Base-by-base conservation (phyloP, 192 early-diverging fungal genomes). In the Lobosporangium transversale region DNA sequence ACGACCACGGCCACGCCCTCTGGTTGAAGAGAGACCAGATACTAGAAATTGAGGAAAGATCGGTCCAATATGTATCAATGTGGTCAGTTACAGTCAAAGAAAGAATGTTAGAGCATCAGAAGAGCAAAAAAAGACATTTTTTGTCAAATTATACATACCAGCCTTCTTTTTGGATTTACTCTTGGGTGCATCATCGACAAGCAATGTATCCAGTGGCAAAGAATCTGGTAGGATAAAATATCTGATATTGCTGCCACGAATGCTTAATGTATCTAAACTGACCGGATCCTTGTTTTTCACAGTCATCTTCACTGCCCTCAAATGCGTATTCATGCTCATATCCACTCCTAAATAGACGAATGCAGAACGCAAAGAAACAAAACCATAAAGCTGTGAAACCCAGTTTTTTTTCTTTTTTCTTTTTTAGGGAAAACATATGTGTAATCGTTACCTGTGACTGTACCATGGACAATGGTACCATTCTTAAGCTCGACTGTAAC, bases 301-400 rank as follows among this genome's bases (percentile, higher is more conserved):
- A 0, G 97, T 98, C 97, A 99, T 95, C 81, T 99, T 99, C 57
- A 98, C 97, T 37, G 93, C 89, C 73, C 97, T 97, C 80, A 99
- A 85, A 81, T 99, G 98, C 65, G 95, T 98, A 83, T 99, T 99
- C 98, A 99, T 99, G 82, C 91, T 93, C 95, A 99, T 97, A 70
- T 99, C 98, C 23, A 98, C 96, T n/a, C 93, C 93, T 88, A 74
- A 15, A 53, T 11, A 65, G 3, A 74, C 53, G 20, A 31, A 18
- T n/a, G n/a, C n/a, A n/a, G n/a, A n/a, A n/a, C n/a, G n/a, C n/a
- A n/a, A 23, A 55, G 31, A 33, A 27, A 54, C 44, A 48, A 30
- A 45, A 63, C 49, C 18, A 23, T 35, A 40, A 64, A 49, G 43
- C 26, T 37, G 35, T 78, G n/a, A n/a, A n/a, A n/a, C n/a, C n/a